Percentiles rank a stretch among this genome's conserved stretches.
Evolutionary conservation across 1,139 yeast genomes (phyloP).

Genomic region (Debaryomyces coudertii): DNA sequence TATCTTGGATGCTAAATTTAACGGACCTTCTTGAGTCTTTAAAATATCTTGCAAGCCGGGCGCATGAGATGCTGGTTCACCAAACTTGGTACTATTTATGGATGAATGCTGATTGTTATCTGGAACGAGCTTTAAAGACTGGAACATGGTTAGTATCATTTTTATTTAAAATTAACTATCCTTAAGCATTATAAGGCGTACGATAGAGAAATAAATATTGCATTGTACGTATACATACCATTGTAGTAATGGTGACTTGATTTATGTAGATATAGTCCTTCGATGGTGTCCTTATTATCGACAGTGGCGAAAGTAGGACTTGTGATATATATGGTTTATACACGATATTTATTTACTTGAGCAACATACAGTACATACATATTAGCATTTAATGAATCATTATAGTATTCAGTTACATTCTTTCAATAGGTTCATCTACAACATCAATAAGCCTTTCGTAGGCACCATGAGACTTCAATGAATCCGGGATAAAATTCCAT

Average conservation of each 20-base stretch:
- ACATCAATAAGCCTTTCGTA: conserved; percentile 12
- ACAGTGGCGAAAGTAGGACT: conserved; percentile 9
- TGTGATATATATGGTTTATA: not conserved
- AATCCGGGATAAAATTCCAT: conserved; percentile 49
- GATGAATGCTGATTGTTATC: conserved; percentile 41
- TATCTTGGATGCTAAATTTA: conserved; percentile 64
- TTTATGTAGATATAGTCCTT: not conserved
- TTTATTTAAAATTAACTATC: not conserved
- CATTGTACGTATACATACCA: not conserved
- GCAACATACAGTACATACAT: not conserved
- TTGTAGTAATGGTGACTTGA: not conserved
- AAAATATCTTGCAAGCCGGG: conserved; percentile 64
- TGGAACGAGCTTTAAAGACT: conserved; percentile 58
- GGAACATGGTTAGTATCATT: conserved; percentile 14
- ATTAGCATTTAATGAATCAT: not conserved
- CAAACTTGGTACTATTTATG: conserved; percentile 52
- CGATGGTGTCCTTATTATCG: not conserved
- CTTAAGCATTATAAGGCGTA: no score
- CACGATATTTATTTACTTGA: not conserved
- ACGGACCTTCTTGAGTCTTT: conserved; percentile 61
- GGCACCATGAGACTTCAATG: conserved; percentile 30
- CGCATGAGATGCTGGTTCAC: conserved; percentile 59
- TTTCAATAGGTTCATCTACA: conserved; percentile 17
- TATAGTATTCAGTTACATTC: conserved; percentile 11
- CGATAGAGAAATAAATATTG: not conserved